A percentile compares a stretch with the other conserved stretches of the same genome.
Conservation (phyloP, 768 basidiomycete genomes). For the Trametes maxima region DNA sequence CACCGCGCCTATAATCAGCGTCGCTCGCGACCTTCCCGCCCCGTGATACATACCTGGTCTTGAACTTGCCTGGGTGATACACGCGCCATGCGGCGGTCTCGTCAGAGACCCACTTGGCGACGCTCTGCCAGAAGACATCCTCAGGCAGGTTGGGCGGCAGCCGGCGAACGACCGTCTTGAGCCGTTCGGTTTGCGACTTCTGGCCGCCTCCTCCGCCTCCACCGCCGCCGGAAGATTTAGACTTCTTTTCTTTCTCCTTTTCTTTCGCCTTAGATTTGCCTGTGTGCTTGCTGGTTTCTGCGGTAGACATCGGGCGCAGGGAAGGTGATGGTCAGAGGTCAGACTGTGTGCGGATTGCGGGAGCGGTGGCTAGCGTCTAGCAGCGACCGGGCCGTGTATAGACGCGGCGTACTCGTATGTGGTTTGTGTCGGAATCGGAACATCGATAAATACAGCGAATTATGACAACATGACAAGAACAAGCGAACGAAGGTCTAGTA, state of each 20-base stretch:
- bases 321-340: too few relatives aligned
- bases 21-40: background rate
- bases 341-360: too few relatives aligned
- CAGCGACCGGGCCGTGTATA: too few relatives aligned
- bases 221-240: conserved; percentile 13
- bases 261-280: conserved; percentile 8
- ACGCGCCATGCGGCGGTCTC: conserved; percentile 69
- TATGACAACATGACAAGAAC: background rate
- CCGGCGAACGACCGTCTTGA: conserved; percentile 87
- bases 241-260: conserved; percentile 27
- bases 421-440: too few relatives aligned
- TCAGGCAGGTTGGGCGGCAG: conserved; percentile 93
- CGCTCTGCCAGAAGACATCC: conserved; percentile 91
- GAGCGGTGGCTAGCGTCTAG: too few relatives aligned
- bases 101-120: conserved; percentile 79
- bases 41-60: conserved; percentile 57
- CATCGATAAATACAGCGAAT: too few relatives aligned
- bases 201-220: conserved; percentile 9
- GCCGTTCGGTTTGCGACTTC: conserved; percentile 50
- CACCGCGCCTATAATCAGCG: background rate
- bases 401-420: too few relatives aligned
- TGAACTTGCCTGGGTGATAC: conserved; percentile 68
- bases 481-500: background rate
- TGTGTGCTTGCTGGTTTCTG: background rate
- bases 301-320: background rate